Percentiles rank a stretch among this genome's conserved stretches.
These are phyloP conservation scores for Phlebopus sp. DNA, from an alignment of 1,284 basidiomycete genomes.

Conservation along the genomic window DNA sequence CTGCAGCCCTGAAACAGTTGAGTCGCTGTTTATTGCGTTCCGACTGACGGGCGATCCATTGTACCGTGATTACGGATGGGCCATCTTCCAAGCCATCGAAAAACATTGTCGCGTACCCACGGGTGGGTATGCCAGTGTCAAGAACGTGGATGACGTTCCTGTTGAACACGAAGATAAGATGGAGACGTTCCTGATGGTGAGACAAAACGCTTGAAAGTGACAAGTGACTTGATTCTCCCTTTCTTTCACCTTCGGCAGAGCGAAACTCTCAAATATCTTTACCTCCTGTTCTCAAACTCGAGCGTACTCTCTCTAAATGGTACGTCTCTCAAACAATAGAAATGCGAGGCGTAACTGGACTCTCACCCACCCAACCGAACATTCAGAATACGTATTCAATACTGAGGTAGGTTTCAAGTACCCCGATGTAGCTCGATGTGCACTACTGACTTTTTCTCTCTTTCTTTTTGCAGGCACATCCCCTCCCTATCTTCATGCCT, in stretches of 20 bases:
- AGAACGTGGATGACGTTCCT: slow-evolving; percentile 79
- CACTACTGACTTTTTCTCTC: slow-evolving; percentile 26
- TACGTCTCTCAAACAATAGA: slow-evolving; percentile 37
- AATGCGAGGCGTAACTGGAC: neutral
- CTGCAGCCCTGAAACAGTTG: slow-evolving; percentile 86
- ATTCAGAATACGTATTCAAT: slow-evolving; percentile 86
- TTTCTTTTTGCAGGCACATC: slow-evolving; percentile 55
- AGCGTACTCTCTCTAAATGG: slow-evolving; percentile 69
- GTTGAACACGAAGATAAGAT: slow-evolving; percentile 80
- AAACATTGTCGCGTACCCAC: slow-evolving; percentile 70
- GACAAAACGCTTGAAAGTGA: slow-evolving; percentile 22
- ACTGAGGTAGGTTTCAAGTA: slow-evolving; percentile 64
- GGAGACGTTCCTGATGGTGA: slow-evolving; percentile 91
- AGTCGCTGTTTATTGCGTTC: slow-evolving; percentile 88
- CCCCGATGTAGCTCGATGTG: slow-evolving; percentile 40
- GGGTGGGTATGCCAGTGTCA: slow-evolving; percentile 84
- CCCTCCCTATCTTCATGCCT: slow-evolving; percentile 62
- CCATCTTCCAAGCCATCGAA: slow-evolving; percentile 88
- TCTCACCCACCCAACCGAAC: slow-evolving; percentile 9
- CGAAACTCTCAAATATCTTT: slow-evolving; percentile 95
- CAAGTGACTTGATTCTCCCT: neutral
- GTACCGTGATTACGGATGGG: slow-evolving; percentile 87
- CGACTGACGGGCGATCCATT: slow-evolving; percentile 80
- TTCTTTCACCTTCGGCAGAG: slow-evolving; percentile 42
- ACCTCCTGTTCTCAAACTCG: slow-evolving; percentile 81